Evolutionary conservation across 352 stramenopile species (phyloP), one percentile per base, ranked within the genome.

Genomic region (Pythium oligandrum): DNA sequence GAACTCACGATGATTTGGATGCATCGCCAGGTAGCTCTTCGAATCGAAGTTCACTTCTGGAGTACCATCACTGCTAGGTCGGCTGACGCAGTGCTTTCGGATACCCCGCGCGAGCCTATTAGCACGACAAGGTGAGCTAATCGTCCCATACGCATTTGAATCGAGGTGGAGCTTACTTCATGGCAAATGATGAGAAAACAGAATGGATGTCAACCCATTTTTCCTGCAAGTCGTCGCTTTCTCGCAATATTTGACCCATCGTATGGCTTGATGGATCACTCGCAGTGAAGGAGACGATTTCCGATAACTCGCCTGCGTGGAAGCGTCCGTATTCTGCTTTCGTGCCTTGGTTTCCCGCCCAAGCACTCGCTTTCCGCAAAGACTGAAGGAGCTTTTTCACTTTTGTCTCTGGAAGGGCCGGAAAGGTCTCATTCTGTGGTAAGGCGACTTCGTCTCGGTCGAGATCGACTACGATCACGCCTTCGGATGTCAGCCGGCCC

Each of bases 381-480:
- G 66, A 59, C 39, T 80, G 71, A 1, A 89, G 57, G 0, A 90
- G 40, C 46, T 90, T 90, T 32, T 76, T 81, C 4, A 63, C 66
- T 44, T 84, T 83, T 3, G 76, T 54, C 35, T 89, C 80, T 1
- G 77, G 66, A 3, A 89, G 58, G 37, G 51, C 61, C 7, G 80
- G 80, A 11, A 88, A 52, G 2, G 66, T 46, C 39, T 86, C 76
- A 4, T 61, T 68, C 1, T 50, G 53, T 30, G 80, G 80, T 3
- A 80, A 31, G 9, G 51, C 55, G 1, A 90, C 64, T 9, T 87
- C 78, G 44, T 88, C 86, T 54, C 66, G 70, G 54, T 88, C 78
- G 17, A 91, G 61, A 63, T 91, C 66, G 42, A 91, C 78, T 10
- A 91, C 63, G 7, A 85, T 67, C 10, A 90, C 66, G 8, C 79